These are phyloP conservation scores for Fusarium sp. DNA, from an alignment of 2,329 filamentous ascomycete species.

Conservation along the genomic window DNA sequence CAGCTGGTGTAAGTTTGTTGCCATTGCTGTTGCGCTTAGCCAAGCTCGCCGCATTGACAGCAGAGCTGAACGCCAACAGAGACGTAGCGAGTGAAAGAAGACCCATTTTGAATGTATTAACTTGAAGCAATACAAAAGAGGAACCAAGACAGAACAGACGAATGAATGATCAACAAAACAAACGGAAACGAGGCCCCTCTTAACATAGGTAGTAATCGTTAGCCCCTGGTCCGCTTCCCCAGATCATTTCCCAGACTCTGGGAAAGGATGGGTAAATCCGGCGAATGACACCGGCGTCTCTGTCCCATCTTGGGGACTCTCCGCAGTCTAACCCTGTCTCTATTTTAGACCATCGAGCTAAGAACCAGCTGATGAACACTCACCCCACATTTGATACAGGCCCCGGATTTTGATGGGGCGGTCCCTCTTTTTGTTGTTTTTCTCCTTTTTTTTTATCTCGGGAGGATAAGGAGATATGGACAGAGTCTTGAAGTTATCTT, in stretches of 20 bases:
- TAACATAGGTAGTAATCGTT: background rate
- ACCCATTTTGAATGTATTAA: conserved; percentile 2
- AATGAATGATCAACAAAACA: background rate
- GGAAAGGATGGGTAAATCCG: conserved; percentile 19
- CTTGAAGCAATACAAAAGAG: too few relatives aligned
- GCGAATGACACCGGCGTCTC: conserved; percentile 16
- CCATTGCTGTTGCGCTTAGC: conserved; percentile 14
- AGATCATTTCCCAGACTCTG: background rate
- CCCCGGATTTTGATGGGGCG: background rate
- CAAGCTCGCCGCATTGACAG: conserved; percentile 7
- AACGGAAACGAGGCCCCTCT: conserved; percentile 6
- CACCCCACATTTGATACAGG: conserved; percentile 20
- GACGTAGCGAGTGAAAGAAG: conserved; percentile 23
- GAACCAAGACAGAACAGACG: background rate
- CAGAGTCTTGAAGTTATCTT: background rate
- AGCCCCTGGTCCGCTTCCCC: background rate
- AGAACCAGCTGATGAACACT: conserved; percentile 6
- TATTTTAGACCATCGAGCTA: background rate
- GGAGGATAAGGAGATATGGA: background rate
- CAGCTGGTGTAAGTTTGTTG: conserved; percentile 16
- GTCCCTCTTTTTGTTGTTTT: too few relatives aligned
- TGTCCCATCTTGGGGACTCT: conserved; percentile 8
- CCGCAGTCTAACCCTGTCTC: conserved; percentile 9
- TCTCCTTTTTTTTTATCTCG: background rate
- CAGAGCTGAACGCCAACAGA: conserved; percentile 16